A percentile compares a stretch with the other conserved stretches of the same genome.
Conservation (phyloP, 495 filamentous ascomycete genomes). For the Achaetomiella virescens region DNA sequence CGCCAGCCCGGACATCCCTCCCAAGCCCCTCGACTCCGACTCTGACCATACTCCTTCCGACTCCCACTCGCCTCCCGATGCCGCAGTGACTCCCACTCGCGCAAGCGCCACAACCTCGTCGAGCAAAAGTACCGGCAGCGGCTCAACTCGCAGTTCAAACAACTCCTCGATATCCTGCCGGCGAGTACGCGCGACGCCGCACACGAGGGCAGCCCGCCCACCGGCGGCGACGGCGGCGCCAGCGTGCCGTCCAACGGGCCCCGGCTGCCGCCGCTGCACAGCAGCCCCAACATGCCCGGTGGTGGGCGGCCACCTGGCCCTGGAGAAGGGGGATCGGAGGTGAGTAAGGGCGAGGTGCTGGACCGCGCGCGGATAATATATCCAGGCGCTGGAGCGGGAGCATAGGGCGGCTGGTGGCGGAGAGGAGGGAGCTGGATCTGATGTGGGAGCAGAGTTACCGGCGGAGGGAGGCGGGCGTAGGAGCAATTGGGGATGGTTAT, state of each 20-base stretch:
- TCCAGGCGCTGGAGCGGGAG: slow-evolving; percentile 19
- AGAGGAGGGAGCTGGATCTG: slow-evolving; percentile 12
- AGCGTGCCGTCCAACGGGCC: background rate
- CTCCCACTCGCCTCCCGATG: no score
- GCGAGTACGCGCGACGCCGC: background rate
- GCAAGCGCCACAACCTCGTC: slow-evolving; percentile 22
- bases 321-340: background rate
- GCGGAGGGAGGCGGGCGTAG: background rate
- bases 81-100: background rate
- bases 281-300: background rate
- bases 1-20: no score
- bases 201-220: background rate
- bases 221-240: background rate
- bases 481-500: background rate
- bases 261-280: no score
- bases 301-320: background rate
- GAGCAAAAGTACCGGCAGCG: slow-evolving; percentile 27
- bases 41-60: background rate
- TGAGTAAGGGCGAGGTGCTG: slow-evolving; percentile 32
- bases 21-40: background rate
- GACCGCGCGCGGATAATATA: slow-evolving; percentile 24
- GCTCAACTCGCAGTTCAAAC: slow-evolving; percentile 23
- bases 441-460: slow-evolving; percentile 2
- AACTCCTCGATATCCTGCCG: slow-evolving; percentile 17
- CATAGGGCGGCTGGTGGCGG: slow-evolving; percentile 9